These are phyloP conservation scores for Bifiguratus adelaidae DNA, from an alignment of 192 early-diverging fungal genomes.

Conservation along the genomic window DNA sequence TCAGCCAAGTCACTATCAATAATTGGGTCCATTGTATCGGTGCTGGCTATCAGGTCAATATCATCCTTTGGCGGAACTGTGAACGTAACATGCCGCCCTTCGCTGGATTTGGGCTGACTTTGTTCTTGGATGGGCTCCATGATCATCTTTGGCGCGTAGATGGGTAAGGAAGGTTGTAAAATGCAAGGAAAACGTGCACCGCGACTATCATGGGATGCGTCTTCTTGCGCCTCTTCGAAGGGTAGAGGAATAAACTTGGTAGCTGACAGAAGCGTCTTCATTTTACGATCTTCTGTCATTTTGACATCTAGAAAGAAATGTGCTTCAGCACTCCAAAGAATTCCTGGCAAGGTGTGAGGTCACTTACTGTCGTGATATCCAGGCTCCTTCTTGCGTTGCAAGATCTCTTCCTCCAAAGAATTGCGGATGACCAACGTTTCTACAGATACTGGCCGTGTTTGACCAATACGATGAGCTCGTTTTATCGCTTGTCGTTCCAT, in stretches of 20 bases:
- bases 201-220: too few species aligned
- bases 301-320: neutral
- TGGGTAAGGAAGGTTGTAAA: too few species aligned
- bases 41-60: too few species aligned
- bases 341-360: neutral
- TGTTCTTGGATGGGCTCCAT: too few species aligned
- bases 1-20: too few species aligned
- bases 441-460: conserved; percentile 43
- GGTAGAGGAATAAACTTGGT: neutral
- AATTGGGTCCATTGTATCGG: too few species aligned
- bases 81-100: too few species aligned
- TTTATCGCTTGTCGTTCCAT: conserved; percentile 67
- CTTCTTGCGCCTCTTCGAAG: too few species aligned
- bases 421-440: conserved; percentile 42
- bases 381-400: conserved; percentile 12
- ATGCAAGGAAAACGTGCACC: too few species aligned
- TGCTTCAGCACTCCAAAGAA: neutral
- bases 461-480: conserved; percentile 76
- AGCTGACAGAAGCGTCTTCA: neutral
- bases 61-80: too few species aligned
- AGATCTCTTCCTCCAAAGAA: conserved; percentile 42
- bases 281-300: neutral
- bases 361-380: neutral
- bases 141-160: too few species aligned
- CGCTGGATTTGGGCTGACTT: too few species aligned